Evolutionary conservation across 176 grass and related monocot genomes (phyloP).

Genomic region (Echinochloa phyllopogon): DNA sequence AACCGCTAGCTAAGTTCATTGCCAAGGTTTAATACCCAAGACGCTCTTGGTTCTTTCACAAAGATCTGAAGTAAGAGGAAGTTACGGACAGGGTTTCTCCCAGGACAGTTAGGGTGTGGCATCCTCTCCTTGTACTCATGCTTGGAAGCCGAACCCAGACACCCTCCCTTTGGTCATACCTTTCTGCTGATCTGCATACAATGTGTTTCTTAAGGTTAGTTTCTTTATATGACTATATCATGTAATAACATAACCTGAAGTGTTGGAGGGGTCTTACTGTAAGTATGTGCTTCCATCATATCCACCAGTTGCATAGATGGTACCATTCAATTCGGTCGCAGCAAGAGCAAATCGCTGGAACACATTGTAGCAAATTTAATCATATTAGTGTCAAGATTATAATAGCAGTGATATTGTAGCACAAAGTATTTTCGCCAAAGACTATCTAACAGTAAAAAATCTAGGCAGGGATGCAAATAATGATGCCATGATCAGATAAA

Average conservation of each 20-base stretch:
- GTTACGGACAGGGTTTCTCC: constrained; percentile 63
- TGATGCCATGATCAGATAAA: constrained; percentile 7
- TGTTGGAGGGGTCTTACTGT: constrained; percentile 50
- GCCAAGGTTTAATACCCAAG: constrained; percentile 8
- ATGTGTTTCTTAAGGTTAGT: constrained; percentile 25
- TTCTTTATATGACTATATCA: not conserved
- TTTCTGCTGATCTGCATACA: constrained; percentile 77
- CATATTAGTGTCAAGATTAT: constrained; percentile 42
- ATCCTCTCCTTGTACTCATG: constrained; percentile 79
- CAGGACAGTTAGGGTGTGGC: constrained; percentile 58
- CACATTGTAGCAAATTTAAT: constrained; percentile 24
- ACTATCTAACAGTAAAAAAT: constrained; percentile 20
- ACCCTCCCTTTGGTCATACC: constrained; percentile 91
- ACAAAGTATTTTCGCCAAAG: not conserved
- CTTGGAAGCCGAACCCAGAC: constrained; percentile 76
- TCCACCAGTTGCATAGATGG: constrained; percentile 73
- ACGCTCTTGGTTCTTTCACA: not conserved
- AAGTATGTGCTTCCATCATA: constrained; percentile 78
- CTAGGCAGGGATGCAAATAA: not conserved
- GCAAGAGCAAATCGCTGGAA: constrained; percentile 88
- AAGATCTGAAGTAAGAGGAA: not conserved
- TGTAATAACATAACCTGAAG: constrained; percentile 32
- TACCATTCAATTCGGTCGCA: constrained; percentile 60
- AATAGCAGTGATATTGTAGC: not conserved
- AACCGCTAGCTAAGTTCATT: constrained; percentile 19